A percentile compares a stretch with the other conserved stretches of the same genome.
Conservation (phyloP, 805 yeast species). For the Saccharomyces kudriavzevii region DNA sequence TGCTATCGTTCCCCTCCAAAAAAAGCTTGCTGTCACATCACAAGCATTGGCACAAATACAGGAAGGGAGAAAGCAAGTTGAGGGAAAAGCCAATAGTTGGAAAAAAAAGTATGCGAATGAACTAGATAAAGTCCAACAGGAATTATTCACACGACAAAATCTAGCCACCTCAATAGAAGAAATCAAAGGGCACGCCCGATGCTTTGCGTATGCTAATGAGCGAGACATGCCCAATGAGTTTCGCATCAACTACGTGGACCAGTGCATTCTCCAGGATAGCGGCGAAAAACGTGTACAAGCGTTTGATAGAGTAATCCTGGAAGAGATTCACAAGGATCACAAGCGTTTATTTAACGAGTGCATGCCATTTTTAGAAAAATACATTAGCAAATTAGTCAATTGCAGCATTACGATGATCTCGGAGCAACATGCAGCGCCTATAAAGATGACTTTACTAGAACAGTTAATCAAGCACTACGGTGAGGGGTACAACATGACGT, state of each 20-base stretch:
- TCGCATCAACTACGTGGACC: constrained; percentile 11
- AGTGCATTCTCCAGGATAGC: neutral
- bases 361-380: constrained; percentile 5
- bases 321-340: constrained; percentile 9
- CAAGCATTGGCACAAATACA: constrained; percentile 8
- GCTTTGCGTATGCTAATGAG: constrained; percentile 14
- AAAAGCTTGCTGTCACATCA: constrained; percentile 18
- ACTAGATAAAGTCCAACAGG: constrained; percentile 28
- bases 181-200: constrained; percentile 24
- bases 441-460: neutral
- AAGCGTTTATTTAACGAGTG: constrained; percentile 15
- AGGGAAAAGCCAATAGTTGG: constrained; percentile 13
- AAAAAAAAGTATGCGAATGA: constrained; percentile 19
- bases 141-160: constrained; percentile 32
- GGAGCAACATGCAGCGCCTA: neutral
- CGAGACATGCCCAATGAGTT: neutral
- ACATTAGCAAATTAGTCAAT: constrained; percentile 6
- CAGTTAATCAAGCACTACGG: neutral
- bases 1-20: constrained; percentile 12
- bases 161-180: constrained; percentile 42
- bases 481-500: neutral
- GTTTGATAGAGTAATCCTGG: constrained; percentile 15
- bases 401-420: neutral
- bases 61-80: constrained; percentile 13
- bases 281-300: neutral